A percentile compares a stretch with the other conserved stretches of the same genome.
phyloP scores from a whole-genome alignment of 106 monocot species.

The Alisma plantagoaquatica region DNA sequence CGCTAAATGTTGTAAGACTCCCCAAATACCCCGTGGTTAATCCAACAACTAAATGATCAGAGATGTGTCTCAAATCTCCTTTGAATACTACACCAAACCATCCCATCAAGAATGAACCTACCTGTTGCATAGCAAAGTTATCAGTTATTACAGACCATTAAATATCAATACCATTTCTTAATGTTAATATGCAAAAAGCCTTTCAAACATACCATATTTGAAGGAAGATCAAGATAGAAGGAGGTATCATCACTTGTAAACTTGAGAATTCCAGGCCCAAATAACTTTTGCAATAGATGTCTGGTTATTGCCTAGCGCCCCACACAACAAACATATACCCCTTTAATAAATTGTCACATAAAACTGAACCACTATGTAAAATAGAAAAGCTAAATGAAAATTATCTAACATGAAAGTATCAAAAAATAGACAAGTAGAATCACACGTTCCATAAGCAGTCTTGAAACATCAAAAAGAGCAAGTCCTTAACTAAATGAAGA shows the following conservation, averaged over 20 bases:
- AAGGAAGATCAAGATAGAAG: conserved; percentile 20
- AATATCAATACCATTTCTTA: background rate
- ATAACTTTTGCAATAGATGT: conserved; percentile 16
- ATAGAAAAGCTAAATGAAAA: too few species aligned
- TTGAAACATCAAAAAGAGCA: too few species aligned
- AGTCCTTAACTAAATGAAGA: too few species aligned
- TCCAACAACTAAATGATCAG: conserved; percentile 71
- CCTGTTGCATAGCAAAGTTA: too few species aligned
- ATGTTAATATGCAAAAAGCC: background rate
- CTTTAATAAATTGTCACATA: too few species aligned
- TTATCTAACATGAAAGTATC: too few species aligned
- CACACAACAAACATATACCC: too few species aligned
- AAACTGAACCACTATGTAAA: too few species aligned
- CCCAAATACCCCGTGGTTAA: conserved; percentile 89
- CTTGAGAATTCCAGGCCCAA: conserved; percentile 15
- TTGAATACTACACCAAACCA: conserved; percentile 93
- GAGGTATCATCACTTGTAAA: conserved; percentile 12
- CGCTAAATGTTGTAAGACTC: conserved; percentile 96
- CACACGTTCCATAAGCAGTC: too few species aligned
- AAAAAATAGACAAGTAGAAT: too few species aligned
- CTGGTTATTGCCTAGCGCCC: conserved; percentile 21
- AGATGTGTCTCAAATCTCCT: conserved; percentile 50
- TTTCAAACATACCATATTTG: conserved; percentile 13
- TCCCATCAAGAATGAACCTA: conserved; percentile 95
- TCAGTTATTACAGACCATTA: too few species aligned